Evolutionary conservation across 1,139 yeast genomes (phyloP).

Genomic region (Suhomyces wounanorum): DNA sequence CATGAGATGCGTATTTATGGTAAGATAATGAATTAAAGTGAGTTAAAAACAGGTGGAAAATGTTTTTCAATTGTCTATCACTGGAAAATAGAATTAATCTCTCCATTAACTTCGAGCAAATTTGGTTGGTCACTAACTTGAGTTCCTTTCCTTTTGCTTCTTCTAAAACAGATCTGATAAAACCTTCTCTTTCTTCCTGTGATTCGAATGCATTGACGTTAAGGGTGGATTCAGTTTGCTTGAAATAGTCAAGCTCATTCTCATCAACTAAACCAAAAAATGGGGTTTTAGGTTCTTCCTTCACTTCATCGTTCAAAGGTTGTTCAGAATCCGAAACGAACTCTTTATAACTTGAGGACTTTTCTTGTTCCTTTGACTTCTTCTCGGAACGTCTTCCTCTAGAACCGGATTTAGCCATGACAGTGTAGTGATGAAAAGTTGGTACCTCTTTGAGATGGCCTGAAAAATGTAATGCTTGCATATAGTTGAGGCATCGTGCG

Average conservation of each 20-base stretch:
- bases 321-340: slow-evolving; percentile 9
- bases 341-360: slow-evolving; percentile 4
- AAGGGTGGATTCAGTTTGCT: slow-evolving; percentile 85
- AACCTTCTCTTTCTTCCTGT: slow-evolving; percentile 71
- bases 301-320: slow-evolving; percentile 5
- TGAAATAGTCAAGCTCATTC: slow-evolving; percentile 84
- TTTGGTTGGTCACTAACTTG: slow-evolving; percentile 90
- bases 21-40: slow-evolving; percentile 75
- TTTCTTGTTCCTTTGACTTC: slow-evolving; percentile 25
- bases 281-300: slow-evolving; percentile 19
- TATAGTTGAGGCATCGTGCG: slow-evolving; percentile 6
- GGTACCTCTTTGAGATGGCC: neutral
- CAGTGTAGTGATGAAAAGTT: slow-evolving; percentile 8
- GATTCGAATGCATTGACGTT: slow-evolving; percentile 77
- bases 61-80: slow-evolving; percentile 61
- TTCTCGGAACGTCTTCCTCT: slow-evolving; percentile 73
- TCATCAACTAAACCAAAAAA: slow-evolving; percentile 88
- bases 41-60: slow-evolving; percentile 68
- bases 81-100: slow-evolving; percentile 71
- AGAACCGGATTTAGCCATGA: slow-evolving; percentile 48
- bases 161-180: slow-evolving; percentile 75
- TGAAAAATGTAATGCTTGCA: slow-evolving; percentile 8
- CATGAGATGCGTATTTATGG: slow-evolving; percentile 93
- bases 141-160: slow-evolving; percentile 90
- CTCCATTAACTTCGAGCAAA: slow-evolving; percentile 91